Conservation (phyloP, 306 rosid genomes). For the Rosa chinensis region DNA sequence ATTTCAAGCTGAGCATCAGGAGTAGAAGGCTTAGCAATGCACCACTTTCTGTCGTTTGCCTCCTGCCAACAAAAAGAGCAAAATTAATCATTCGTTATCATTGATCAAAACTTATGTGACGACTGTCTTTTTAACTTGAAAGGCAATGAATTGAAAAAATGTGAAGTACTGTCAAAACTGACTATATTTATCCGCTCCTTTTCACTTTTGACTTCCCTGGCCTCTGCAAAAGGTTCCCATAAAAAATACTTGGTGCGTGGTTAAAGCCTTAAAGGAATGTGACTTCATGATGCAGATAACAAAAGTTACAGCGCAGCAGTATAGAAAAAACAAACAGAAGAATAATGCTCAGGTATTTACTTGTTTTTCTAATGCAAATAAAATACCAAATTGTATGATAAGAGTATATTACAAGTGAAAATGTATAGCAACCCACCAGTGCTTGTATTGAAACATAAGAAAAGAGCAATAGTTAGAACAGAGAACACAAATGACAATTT, state of each 20-base stretch:
- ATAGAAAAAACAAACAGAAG: no score
- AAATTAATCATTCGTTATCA: not conserved
- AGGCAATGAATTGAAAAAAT: not conserved
- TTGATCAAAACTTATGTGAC: not conserved
- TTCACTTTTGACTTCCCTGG: conserved; percentile 4
- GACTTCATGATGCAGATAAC: not conserved
- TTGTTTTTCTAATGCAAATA: not conserved
- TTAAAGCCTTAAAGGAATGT: not conserved
- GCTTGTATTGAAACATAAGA: not conserved
- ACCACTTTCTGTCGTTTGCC: not conserved
- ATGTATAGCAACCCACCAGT: not conserved
- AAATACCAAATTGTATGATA: not conserved
- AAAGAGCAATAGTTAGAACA: not conserved
- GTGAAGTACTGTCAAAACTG: not conserved
- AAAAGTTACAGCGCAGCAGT: not conserved
- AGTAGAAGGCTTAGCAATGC: conserved; percentile 15
- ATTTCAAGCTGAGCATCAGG: not conserved
- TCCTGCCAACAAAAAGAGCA: not conserved
- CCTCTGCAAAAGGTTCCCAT: not conserved
- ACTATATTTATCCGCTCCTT: not conserved
- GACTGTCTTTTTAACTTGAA: not conserved
- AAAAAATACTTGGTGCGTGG: not conserved
- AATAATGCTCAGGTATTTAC: not conserved
- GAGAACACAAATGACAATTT: not conserved
- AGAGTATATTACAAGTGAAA: not conserved